Conservation (phyloP, 305 asterid species). For the Ajuga reptans region DNA sequence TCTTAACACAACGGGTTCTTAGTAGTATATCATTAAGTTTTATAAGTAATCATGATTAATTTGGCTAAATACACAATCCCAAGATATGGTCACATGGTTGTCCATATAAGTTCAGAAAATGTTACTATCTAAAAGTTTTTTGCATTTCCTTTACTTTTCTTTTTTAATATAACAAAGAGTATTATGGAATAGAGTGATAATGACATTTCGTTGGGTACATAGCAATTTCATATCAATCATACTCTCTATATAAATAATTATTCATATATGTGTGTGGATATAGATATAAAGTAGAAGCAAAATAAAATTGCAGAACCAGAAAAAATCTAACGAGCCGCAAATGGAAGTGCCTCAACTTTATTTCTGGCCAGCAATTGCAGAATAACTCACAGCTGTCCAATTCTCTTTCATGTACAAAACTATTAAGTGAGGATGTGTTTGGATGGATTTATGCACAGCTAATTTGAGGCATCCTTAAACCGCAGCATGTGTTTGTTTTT, state of each 20-base stretch:
- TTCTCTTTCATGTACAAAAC: background rate
- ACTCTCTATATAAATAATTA: too few species aligned
- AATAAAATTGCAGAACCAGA: background rate
- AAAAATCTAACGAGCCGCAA: background rate
- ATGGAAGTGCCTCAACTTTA: background rate
- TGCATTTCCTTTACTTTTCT: background rate
- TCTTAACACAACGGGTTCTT: too few species aligned
- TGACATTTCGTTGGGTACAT: background rate
- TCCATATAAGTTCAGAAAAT: background rate
- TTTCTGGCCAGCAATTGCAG: background rate
- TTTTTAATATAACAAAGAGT: background rate
- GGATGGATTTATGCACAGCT: too few species aligned
- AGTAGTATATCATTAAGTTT: too few species aligned
- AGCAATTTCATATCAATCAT: too few species aligned
- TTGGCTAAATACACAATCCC: background rate
- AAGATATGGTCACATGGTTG: background rate
- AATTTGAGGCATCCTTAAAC: too few species aligned
- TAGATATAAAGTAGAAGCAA: background rate
- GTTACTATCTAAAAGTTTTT: background rate
- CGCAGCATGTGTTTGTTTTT: too few species aligned
- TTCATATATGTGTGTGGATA: background rate
- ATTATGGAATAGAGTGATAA: background rate
- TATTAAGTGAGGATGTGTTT: too few species aligned
- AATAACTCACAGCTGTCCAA: conserved; percentile 19
- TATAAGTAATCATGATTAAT: background rate